These are phyloP conservation scores for Penicillium sp. DNA, from an alignment of 2,329 filamentous ascomycete genomes.

Conservation along the genomic window DNA sequence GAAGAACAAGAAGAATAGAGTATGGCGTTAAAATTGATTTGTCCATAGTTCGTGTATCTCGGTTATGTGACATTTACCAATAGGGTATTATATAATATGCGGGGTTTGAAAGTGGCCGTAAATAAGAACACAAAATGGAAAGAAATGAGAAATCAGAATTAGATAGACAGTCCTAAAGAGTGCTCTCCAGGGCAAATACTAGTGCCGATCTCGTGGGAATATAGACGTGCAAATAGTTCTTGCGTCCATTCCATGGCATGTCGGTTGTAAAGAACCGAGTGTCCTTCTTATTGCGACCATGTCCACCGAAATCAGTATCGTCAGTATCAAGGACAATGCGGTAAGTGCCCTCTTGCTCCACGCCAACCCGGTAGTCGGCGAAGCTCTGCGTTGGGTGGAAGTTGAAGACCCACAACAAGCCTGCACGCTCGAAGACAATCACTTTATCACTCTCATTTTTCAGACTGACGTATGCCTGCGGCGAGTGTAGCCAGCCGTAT, in stretches of 20 bases:
- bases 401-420: conserved; percentile 92
- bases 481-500: conserved; percentile 82
- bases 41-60: too few species aligned
- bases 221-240: conserved; percentile 91
- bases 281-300: conserved; percentile 69
- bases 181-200: conserved; percentile 32
- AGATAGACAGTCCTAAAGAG: background rate
- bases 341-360: conserved; percentile 83
- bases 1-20: too few species aligned
- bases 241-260: conserved; percentile 82
- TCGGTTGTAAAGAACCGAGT: conserved; percentile 90
- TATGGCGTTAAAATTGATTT: too few species aligned
- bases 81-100: too few species aligned
- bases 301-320: conserved; percentile 70
- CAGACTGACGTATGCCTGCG: conserved; percentile 86
- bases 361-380: conserved; percentile 85
- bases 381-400: conserved; percentile 84
- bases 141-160: background rate
- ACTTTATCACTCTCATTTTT: conserved; percentile 95
- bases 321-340: conserved; percentile 81
- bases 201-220: conserved; percentile 78
- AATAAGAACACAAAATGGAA: background rate
- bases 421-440: conserved; percentile 89
- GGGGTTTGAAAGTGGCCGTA: too few species aligned
- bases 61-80: too few species aligned